These are phyloP conservation scores for Termitomyces sp. DNA, from an alignment of 768 basidiomycete genomes.

Conservation along the genomic window DNA sequence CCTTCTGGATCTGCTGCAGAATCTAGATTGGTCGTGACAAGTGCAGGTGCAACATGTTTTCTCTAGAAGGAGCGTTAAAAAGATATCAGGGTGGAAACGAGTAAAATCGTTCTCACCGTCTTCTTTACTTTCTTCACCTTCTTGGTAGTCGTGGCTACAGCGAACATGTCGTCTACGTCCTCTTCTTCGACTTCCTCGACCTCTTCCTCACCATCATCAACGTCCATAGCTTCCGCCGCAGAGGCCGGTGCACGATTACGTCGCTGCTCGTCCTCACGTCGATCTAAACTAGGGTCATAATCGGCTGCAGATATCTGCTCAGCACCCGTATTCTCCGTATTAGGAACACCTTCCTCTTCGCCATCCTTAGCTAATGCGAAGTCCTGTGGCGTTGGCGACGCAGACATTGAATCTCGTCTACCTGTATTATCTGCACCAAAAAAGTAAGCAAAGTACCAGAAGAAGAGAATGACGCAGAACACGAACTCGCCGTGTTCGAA, in stretches of 20 bases:
- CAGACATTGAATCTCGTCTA: constrained; percentile 49
- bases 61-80: constrained; percentile 14
- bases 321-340: constrained; percentile 38
- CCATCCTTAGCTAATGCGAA: constrained; percentile 69
- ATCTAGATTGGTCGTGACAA: constrained; percentile 78
- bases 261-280: constrained; percentile 77
- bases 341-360: constrained; percentile 42
- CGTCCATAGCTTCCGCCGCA: constrained; percentile 29
- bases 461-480: constrained; percentile 11
- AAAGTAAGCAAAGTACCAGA: not conserved
- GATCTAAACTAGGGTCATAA: constrained; percentile 76
- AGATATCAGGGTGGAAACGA: not conserved
- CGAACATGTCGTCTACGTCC: constrained; percentile 96
- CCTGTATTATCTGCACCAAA: constrained; percentile 20
- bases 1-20: constrained; percentile 92
- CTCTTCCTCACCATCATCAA: constrained; percentile 46
- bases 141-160: constrained; percentile 41
- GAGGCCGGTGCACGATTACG: constrained; percentile 41
- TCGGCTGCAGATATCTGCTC: constrained; percentile 89
- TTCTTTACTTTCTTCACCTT: constrained; percentile 58
- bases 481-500: constrained; percentile 6
- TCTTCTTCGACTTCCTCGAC: constrained; percentile 68
- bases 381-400: constrained; percentile 48
- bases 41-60: constrained; percentile 50
- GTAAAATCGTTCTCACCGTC: constrained; percentile 34